phyloP scores from a whole-genome alignment of 169 alveolate species.

The Plasmodium adleri region DNA sequence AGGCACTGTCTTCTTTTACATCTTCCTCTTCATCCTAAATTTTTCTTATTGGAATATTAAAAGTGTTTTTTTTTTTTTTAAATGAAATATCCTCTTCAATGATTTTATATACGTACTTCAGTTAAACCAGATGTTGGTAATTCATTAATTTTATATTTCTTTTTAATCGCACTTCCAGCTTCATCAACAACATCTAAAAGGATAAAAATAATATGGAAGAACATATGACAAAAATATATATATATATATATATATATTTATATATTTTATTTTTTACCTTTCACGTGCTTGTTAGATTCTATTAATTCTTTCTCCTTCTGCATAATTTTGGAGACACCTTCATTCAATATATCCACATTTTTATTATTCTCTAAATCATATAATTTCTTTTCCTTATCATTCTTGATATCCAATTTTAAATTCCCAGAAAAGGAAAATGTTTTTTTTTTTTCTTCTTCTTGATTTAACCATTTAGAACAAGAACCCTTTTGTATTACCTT shows the following conservation, averaged over 20 bases:
- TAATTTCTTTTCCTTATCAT: background rate
- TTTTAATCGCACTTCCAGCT: conserved; percentile 22
- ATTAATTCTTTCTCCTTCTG: background rate
- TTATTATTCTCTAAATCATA: background rate
- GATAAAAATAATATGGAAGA: background rate
- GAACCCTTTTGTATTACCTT: background rate
- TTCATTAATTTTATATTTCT: conserved; percentile 31
- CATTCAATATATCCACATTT: conserved; percentile 13
- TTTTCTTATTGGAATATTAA: conserved; percentile 14
- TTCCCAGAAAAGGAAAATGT: conserved; percentile 56
- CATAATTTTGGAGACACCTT: background rate
- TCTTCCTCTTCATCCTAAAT: conserved; percentile 75
- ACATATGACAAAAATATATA: background rate
- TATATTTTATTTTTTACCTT: conserved; percentile 11
- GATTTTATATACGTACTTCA: conserved; percentile 16
- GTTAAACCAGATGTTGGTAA: conserved; percentile 64
- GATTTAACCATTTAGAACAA: background rate
- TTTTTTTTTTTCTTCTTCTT: background rate
- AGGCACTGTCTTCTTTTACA: conserved; percentile 55
- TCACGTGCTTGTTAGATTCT: conserved; percentile 10
- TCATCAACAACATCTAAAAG: conserved; percentile 18
- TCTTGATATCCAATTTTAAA: background rate
- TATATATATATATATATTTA: background rate
- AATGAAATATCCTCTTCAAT: background rate
- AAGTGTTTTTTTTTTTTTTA: conserved; percentile 1